Percentiles rank a stretch among this genome's conserved stretches.
Evolutionary conservation across 495 filamentous ascomycete genomes (phyloP).

Genomic region (Echria macrotheca): DNA sequence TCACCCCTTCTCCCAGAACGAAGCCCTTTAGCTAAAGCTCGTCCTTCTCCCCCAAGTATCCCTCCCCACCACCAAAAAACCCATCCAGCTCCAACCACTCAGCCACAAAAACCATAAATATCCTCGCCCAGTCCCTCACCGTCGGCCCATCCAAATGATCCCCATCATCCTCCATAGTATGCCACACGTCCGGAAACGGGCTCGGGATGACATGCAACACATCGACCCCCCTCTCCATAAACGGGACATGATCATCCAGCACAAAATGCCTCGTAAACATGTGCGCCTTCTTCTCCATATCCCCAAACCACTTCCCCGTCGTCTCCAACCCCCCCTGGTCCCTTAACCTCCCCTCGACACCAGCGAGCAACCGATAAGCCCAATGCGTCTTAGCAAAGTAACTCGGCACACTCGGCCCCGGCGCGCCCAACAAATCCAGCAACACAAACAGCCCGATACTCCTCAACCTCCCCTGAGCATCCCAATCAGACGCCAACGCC

Average conservation of each 20-base stretch:
- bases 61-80: constrained; percentile 35
- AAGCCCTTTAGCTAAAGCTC: constrained; percentile 18
- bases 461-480: constrained; percentile 58
- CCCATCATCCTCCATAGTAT: constrained; percentile 75
- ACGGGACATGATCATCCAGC: constrained; percentile 86
- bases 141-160: constrained; percentile 79
- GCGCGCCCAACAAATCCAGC: constrained; percentile 79
- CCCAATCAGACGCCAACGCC: constrained; percentile 27
- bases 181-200: constrained; percentile 84
- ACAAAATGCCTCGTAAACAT: constrained; percentile 48
- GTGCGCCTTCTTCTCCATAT: constrained; percentile 48
- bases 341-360: constrained; percentile 65
- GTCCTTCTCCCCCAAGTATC: constrained; percentile 16
- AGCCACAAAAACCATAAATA: constrained; percentile 76
- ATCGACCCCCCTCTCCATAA: constrained; percentile 77
- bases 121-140: constrained; percentile 79
- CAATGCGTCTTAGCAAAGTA: constrained; percentile 89
- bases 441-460: constrained; percentile 87
- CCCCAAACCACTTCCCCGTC: constrained; percentile 38
- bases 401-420: constrained; percentile 64
- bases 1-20: too few relatives aligned
- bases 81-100: constrained; percentile 94
- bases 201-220: constrained; percentile 81
- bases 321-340: constrained; percentile 37
- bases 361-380: constrained; percentile 73